Conservation (phyloP, 345 rosid genomes). For the Lepidium didymum region DNA sequence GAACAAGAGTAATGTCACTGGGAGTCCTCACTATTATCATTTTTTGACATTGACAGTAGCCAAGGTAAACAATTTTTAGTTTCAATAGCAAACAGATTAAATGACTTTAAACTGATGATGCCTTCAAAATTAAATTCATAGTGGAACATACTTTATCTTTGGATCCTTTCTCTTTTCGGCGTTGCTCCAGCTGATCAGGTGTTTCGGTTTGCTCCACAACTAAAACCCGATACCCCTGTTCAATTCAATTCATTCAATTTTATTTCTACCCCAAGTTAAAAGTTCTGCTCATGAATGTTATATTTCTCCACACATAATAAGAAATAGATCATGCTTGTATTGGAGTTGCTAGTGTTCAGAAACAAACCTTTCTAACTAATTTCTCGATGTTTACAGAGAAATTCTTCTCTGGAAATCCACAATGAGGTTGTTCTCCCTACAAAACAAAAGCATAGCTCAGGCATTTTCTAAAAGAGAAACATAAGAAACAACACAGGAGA, state of each 20-base stretch:
- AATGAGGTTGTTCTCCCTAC: conserved; percentile 98
- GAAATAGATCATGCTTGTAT: conserved; percentile 5
- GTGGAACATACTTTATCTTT: conserved; percentile 70
- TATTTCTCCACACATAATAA: not conserved
- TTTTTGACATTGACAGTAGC: conserved; percentile 4
- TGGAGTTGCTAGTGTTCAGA: not conserved
- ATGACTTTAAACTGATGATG: not conserved
- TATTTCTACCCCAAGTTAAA: conserved; percentile 2
- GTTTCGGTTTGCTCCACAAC: conserved; percentile 98
- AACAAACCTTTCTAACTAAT: conserved; percentile 81
- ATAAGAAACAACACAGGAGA: not conserved
- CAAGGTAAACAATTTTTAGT: not conserved
- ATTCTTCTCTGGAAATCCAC: conserved; percentile 98
- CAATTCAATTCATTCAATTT: conserved; percentile 19
- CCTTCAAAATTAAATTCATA: not conserved
- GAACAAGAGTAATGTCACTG: conserved; percentile 21
- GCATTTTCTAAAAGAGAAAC: not conserved
- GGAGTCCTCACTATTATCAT: not conserved
- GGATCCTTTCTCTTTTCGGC: conserved; percentile 82
- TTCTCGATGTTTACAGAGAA: conserved; percentile 84
- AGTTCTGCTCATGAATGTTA: conserved; percentile 7
- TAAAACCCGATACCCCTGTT: conserved; percentile 95
- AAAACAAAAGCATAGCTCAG: conserved; percentile 14
- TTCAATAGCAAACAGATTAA: not conserved
- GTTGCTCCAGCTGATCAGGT: conserved; percentile 90